Percentiles rank a stretch among this genome's conserved stretches.
Conservation (phyloP, 306 rosid genomes). For the Pterocarpus macrocarpus region DNA sequence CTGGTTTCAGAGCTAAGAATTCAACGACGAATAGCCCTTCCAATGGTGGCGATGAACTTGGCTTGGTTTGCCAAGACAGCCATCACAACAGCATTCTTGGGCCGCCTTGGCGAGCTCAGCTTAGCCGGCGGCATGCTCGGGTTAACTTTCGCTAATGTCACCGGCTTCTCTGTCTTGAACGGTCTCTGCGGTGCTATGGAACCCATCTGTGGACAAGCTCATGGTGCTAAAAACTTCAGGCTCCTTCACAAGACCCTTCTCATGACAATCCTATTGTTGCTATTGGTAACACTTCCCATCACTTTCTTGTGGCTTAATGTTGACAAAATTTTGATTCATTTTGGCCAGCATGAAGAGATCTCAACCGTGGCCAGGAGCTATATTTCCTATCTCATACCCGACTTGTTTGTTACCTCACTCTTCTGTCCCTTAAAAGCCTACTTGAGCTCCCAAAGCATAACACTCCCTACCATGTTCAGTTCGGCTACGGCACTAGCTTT, state of each 20-base stretch:
- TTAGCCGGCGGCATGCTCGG: conserved; percentile 88
- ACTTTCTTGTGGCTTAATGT: conserved; percentile 86
- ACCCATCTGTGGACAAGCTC: conserved; percentile 95
- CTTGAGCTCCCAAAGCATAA: conserved; percentile 73
- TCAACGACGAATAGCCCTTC: conserved; percentile 68
- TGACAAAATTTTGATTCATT: conserved; percentile 70
- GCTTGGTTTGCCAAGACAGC: conserved; percentile 83
- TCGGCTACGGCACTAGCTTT: conserved; percentile 68
- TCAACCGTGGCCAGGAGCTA: conserved; percentile 62
- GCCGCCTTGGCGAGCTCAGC: conserved; percentile 76
- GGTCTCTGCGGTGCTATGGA: conserved; percentile 92
- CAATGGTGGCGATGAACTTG: conserved; percentile 80
- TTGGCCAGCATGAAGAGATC: conserved; percentile 79
- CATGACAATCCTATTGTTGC: conserved; percentile 68
- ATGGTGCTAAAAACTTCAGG: conserved; percentile 74
- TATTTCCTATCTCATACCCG: conserved; percentile 75
- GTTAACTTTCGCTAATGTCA: conserved; percentile 90
- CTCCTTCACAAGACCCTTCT: conserved; percentile 91
- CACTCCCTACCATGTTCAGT: conserved; percentile 81
- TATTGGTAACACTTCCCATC: conserved; percentile 66
- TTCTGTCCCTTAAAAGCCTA: conserved; percentile 87
- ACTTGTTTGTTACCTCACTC: conserved; percentile 69
- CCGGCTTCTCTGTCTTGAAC: conserved; percentile 85
- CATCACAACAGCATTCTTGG: conserved; percentile 86
- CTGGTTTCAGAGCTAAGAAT: conserved; percentile 65